Conservation (phyloP, 2,329 filamentous ascomycete genomes). For the Calonectria montana region DNA sequence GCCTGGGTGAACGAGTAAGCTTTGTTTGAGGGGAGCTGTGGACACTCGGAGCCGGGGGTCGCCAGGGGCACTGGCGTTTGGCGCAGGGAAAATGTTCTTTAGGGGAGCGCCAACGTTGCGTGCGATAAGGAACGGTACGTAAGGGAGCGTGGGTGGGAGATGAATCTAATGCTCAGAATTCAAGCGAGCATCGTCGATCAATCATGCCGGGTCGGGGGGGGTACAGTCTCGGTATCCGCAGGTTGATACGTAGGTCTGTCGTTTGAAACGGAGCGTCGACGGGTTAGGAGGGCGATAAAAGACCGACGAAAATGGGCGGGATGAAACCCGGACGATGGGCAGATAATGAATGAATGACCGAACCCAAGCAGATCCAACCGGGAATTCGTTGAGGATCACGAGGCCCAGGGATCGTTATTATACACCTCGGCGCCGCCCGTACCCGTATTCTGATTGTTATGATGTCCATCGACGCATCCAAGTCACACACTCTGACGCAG, state of each 20-base stretch:
- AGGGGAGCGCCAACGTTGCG: constrained; percentile 25
- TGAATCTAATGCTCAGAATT: constrained; percentile 32
- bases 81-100: constrained; percentile 39
- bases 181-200: constrained; percentile 30
- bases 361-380: constrained; percentile 15
- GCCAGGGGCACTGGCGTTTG: constrained; percentile 27
- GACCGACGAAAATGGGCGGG: background rate
- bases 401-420: constrained; percentile 26
- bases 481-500: constrained; percentile 30
- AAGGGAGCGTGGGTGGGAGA: constrained; percentile 21
- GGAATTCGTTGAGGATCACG: constrained; percentile 21
- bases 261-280: constrained; percentile 1
- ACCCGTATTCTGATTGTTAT: constrained; percentile 18
- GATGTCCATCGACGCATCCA: constrained; percentile 26
- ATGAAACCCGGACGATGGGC: constrained; percentile 1
- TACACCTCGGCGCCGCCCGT: constrained; percentile 23
- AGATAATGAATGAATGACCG: constrained; percentile 1
- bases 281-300: background rate
- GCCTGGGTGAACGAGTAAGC: constrained; percentile 13
- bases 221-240: background rate
- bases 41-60: constrained; percentile 8
- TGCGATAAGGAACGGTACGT: constrained; percentile 33
- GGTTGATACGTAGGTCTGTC: background rate
- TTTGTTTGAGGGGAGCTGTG: constrained; percentile 10
- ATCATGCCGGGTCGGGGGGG: constrained; percentile 19